phyloP scores from a whole-genome alignment of 176 grass and related monocot species.

The Oropetium thomaeum region DNA sequence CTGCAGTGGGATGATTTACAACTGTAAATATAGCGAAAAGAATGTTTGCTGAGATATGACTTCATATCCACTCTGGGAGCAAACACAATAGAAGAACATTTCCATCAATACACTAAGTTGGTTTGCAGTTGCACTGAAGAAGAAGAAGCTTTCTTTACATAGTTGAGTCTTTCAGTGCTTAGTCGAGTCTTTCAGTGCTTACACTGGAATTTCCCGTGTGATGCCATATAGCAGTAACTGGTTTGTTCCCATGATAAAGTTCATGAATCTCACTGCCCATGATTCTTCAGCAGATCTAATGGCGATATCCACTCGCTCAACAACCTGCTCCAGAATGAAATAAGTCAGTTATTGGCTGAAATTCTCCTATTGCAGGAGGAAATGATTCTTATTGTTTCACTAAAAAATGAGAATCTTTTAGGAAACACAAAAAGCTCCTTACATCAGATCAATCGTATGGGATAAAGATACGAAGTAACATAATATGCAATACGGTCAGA shows the following conservation, averaged over 20 bases:
- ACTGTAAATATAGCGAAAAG: neutral
- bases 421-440: neutral
- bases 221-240: constrained; percentile 77
- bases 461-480: neutral
- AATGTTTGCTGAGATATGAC: neutral
- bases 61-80: neutral
- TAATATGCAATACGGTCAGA: neutral
- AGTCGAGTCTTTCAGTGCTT: constrained; percentile 38
- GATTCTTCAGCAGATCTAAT: constrained; percentile 60
- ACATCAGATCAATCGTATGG: neutral
- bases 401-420: neutral
- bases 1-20: constrained; percentile 34
- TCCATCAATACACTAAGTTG: neutral
- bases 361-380: neutral
- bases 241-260: constrained; percentile 73
- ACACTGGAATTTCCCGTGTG: constrained; percentile 86
- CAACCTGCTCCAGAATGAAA: constrained; percentile 48
- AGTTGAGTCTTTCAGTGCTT: constrained; percentile 28
- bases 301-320: constrained; percentile 56
- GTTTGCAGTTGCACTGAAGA: neutral
- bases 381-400: neutral
- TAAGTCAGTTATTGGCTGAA: neutral
- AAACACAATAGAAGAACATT: neutral
- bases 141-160: neutral
- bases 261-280: constrained; percentile 76